These are phyloP conservation scores for Suillus cothurnatus DNA, from an alignment of 768 basidiomycete species.

Conservation along the genomic window DNA sequence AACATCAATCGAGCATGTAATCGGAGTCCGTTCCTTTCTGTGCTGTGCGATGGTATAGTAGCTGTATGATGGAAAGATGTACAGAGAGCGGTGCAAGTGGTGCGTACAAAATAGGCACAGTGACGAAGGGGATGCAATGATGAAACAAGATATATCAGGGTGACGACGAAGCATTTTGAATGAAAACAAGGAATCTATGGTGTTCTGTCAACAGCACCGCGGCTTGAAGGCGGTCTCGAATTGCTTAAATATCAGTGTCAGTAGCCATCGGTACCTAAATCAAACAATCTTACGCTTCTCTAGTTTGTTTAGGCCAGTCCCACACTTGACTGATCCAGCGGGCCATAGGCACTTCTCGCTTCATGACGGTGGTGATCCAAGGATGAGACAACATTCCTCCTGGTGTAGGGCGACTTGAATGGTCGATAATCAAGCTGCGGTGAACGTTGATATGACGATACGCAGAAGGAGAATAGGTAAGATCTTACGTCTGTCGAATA, in stretches of 20 bases:
- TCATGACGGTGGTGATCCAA: constrained; percentile 79
- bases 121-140: constrained; percentile 2
- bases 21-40: constrained; percentile 6
- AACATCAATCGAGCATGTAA: constrained; percentile 8
- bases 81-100: constrained; percentile 2
- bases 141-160: constrained; percentile 6
- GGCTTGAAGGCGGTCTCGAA: constrained; percentile 9
- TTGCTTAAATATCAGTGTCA: neutral
- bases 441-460: constrained; percentile 9
- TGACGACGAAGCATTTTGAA: neutral
- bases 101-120: constrained; percentile 2
- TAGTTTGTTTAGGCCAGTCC: constrained; percentile 62
- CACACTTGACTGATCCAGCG: constrained; percentile 87
- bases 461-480: constrained; percentile 7
- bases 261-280: neutral
- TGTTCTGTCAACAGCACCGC: constrained; percentile 5
- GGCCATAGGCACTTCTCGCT: constrained; percentile 85
- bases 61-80: constrained; percentile 8
- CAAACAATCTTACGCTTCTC: constrained; percentile 21
- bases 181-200: constrained; percentile 5
- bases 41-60: constrained; percentile 9
- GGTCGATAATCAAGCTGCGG: constrained; percentile 69
- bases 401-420: constrained; percentile 72
- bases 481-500: constrained; percentile 71
- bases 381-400: constrained; percentile 82